phyloP scores from a whole-genome alignment of 202 grass and related monocot genomes.

The Saccharum hybrid region DNA sequence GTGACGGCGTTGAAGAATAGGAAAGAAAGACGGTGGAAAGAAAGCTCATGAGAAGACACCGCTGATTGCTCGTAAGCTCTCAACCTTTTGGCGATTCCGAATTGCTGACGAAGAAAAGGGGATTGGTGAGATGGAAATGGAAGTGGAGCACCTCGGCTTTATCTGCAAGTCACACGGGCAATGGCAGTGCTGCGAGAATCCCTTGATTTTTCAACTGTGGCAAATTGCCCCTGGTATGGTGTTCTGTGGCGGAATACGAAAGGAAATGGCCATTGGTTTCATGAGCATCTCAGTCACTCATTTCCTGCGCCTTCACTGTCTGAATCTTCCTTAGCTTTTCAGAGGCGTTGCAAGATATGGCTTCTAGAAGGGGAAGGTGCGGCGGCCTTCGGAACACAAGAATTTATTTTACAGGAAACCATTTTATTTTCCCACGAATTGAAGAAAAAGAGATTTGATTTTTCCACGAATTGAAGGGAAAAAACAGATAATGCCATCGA shows the following conservation, averaged over 20 bases:
- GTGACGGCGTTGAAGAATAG: background rate
- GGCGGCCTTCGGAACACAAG: background rate
- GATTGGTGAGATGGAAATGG: conserved; percentile 41
- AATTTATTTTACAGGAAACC: background rate
- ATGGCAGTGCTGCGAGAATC: background rate
- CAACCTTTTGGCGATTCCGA: conserved; percentile 27
- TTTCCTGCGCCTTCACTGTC: background rate
- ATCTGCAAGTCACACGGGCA: background rate
- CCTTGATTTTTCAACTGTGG: conserved; percentile 33
- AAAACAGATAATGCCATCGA: background rate
- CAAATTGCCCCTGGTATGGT: conserved; percentile 1
- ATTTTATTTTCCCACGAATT: background rate
- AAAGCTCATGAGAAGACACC: too few species aligned
- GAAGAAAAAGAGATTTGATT: too few species aligned
- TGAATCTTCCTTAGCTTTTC: conserved; percentile 41
- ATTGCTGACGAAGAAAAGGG: conserved; percentile 41
- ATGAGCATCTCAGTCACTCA: background rate
- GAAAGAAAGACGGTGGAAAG: too few species aligned
- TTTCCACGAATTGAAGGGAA: too few species aligned
- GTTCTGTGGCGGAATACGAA: conserved; percentile 1
- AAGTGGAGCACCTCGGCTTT: conserved; percentile 47
- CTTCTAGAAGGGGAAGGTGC: too few species aligned
- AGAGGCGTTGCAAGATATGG: conserved; percentile 8
- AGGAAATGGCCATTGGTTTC: background rate
- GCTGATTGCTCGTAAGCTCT: too few species aligned